Conservation (phyloP, 106 monocot genomes). For the Cymbidium sinense region DNA sequence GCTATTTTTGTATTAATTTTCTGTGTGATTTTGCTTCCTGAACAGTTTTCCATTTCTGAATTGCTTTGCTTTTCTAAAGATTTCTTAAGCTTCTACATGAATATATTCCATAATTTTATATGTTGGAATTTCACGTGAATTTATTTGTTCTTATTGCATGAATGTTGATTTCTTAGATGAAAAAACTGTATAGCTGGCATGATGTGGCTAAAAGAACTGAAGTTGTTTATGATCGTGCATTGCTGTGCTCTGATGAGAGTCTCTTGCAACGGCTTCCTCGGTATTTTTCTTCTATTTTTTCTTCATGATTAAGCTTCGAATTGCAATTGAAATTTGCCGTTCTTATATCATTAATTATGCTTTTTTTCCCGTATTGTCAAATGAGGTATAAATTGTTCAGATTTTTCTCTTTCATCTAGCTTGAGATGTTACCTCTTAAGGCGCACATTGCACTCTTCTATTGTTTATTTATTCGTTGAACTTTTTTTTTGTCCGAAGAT, state of each 20-base stretch:
- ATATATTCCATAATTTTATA: neutral
- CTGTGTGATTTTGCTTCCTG: neutral
- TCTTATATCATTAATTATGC: neutral
- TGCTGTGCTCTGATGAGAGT: constrained; percentile 39
- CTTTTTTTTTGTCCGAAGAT: neutral
- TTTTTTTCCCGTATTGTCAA: neutral
- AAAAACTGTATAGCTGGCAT: constrained; percentile 92
- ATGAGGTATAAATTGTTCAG: neutral
- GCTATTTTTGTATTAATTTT: neutral
- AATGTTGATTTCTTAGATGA: constrained; percentile 46
- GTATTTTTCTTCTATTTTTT: constrained; percentile 23
- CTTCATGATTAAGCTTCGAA: neutral
- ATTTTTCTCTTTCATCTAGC: too few relatives aligned
- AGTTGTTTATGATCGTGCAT: constrained; percentile 76
- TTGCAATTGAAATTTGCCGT: neutral
- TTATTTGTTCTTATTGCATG: constrained; percentile 4
- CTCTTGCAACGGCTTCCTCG: constrained; percentile 67
- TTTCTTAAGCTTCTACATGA: neutral
- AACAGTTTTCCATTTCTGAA: neutral
- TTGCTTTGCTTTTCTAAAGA: neutral
- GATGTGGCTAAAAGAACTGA: constrained; percentile 94
- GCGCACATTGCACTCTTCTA: neutral
- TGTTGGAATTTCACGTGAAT: neutral
- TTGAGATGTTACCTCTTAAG: constrained; percentile 3
- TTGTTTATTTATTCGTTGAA: neutral